Percentiles rank a stretch among this genome's conserved stretches.
Conservation (phyloP, 768 basidiomycete species). For the Mycena haematopus region DNA sequence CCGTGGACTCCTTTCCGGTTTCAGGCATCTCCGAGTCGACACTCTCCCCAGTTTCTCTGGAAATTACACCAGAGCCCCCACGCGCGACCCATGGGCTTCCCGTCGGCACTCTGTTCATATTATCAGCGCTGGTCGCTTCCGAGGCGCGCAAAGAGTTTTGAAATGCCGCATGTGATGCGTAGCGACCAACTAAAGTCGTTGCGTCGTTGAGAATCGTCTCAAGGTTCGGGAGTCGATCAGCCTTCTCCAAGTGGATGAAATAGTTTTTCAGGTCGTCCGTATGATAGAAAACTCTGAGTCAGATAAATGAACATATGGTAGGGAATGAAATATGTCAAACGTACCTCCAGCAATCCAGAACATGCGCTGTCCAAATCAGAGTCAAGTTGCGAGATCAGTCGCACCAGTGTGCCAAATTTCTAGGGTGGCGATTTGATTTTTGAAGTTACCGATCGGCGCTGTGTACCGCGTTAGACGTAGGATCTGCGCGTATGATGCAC, state of each 20-base stretch:
- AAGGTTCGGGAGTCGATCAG: background rate
- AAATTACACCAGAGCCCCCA: no score
- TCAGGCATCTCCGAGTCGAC: no score
- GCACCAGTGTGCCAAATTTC: constrained; percentile 18
- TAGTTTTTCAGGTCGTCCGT: background rate
- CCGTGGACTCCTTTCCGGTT: no score
- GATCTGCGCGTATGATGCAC: background rate
- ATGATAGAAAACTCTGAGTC: background rate
- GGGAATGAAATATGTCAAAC: constrained; percentile 11
- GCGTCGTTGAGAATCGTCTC: background rate
- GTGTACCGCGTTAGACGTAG: background rate
- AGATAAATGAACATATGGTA: no score
- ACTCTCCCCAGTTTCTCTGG: no score
- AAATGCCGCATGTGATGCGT: background rate
- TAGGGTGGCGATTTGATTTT: background rate
- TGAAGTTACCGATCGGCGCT: background rate
- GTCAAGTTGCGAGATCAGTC: constrained; percentile 13
- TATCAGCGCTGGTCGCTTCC: no score
- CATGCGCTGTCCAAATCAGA: constrained; percentile 23
- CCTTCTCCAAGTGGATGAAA: background rate
- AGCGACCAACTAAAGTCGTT: background rate
- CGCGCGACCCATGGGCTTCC: no score
- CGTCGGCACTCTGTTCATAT: no score
- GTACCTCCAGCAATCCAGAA: constrained; percentile 45
- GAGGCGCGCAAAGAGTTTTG: no score